Percentiles rank a stretch among this genome's conserved stretches.
These are phyloP conservation scores for Pseudomicrostroma phylloplanum DNA, from an alignment of 1,284 basidiomycete genomes.

Conservation along the genomic window DNA sequence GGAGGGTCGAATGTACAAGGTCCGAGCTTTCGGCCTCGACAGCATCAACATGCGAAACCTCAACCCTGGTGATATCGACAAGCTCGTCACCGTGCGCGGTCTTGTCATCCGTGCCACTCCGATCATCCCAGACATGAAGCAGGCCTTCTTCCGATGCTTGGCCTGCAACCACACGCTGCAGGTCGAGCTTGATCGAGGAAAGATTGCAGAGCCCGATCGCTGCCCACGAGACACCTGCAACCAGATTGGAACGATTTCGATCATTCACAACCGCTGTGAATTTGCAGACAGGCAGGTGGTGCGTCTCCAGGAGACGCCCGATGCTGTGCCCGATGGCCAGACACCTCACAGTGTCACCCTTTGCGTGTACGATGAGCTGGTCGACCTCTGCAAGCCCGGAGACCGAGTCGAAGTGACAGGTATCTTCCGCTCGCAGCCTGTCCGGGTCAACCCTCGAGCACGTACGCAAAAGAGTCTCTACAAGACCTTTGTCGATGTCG, in stretches of 20 bases:
- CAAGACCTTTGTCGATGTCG: slow-evolving; percentile 93
- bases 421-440: slow-evolving; percentile 88
- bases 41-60: slow-evolving; percentile 53
- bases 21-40: slow-evolving; percentile 77
- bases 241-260: slow-evolving; percentile 77
- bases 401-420: slow-evolving; percentile 86
- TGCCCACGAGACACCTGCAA: slow-evolving; percentile 90
- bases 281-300: slow-evolving; percentile 94
- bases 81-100: slow-evolving; percentile 89
- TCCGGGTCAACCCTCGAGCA: slow-evolving; percentile 85
- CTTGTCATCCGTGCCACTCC: slow-evolving; percentile 95
- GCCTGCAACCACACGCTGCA: slow-evolving; percentile 89
- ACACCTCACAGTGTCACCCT: slow-evolving; percentile 94
- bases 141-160: slow-evolving; percentile 96
- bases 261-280: slow-evolving; percentile 93
- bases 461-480: slow-evolving; percentile 88
- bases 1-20: slow-evolving; percentile 68
- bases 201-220: slow-evolving; percentile 82
- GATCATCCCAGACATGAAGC: slow-evolving; percentile 96
- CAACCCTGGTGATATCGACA: slow-evolving; percentile 49
- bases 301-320: slow-evolving; percentile 91
- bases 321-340: slow-evolving; percentile 94
- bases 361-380: slow-evolving; percentile 93
- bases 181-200: slow-evolving; percentile 90
- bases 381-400: slow-evolving; percentile 88